Base-by-base conservation (phyloP, 129 eudicot species). In the Tanacetum coccineum region DNA sequence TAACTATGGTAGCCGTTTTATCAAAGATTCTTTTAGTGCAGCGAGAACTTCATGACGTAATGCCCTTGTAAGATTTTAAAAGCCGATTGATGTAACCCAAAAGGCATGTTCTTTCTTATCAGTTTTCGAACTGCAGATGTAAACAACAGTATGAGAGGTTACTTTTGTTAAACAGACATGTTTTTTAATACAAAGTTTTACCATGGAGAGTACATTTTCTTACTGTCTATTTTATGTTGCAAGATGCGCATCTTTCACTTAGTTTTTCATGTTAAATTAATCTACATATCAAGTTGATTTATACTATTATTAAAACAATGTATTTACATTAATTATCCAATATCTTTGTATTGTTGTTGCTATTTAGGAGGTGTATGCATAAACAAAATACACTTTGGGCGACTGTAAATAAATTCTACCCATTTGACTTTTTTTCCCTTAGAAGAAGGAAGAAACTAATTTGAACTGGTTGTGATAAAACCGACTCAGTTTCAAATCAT, bases 1-100 rank as follows among this genome's bases (percentile, higher is more conserved):
- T 75, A 66, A 78, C 72, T 47, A 71, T 45, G 36, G 88, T 67
- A 21, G 93, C 21, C 88, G 80, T 72, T 59, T n/a, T n/a, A n/a
- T 76, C 59, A 94, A 86, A 62, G 99, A 85, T 68, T 89, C 85
- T 71, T 75, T 84, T 73, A 94, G 79, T 61, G 85, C 85, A 57
- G 50, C 76, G 73, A 94, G 79, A 77, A 89, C 90, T 36, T 76
- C 59, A 46, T 73, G 75, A 40, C 66, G 73, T 60, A 50, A 63
- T 42, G 55, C 50, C 74, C 92, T n/a, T 86, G 78, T 56, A 60
- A 76, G 56, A 71, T 67, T 22, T n/a, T 54, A 54, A 1, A 21
- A 11, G 6, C 0, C 2, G 17, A 12, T 14, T 32, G 17, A 14
- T 59, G 65, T 21, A 40, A 26, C 21, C 3, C 17, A 11, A 1